phyloP scores from a whole-genome alignment of 345 rosid genomes.

The Leavenworthia alabamica region DNA sequence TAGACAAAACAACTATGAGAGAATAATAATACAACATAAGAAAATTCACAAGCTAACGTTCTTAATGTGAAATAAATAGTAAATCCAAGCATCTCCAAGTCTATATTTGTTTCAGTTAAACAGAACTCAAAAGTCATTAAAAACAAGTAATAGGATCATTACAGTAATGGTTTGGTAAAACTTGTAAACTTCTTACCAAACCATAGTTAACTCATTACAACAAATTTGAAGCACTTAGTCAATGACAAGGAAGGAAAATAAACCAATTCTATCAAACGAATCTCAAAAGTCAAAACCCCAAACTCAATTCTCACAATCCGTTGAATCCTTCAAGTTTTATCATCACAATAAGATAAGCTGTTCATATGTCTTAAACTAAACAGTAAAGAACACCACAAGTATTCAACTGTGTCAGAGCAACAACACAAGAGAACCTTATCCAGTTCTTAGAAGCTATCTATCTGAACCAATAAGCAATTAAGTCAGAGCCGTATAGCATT shows the following conservation, averaged over 20 bases:
- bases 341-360: neutral
- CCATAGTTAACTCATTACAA: neutral
- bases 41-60: slow-evolving; percentile 4
- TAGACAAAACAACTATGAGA: neutral
- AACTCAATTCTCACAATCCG: neutral
- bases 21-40: neutral
- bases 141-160: neutral
- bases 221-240: neutral
- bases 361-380: neutral
- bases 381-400: neutral
- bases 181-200: neutral
- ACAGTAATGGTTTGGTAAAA: neutral
- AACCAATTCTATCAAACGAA: neutral
- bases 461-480: neutral
- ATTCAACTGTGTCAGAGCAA: slow-evolving; percentile 3
- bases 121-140: neutral
- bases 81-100: neutral
- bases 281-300: neutral
- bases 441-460: neutral
- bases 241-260: neutral
- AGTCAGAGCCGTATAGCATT: neutral
- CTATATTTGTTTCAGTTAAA: neutral
- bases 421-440: slow-evolving; percentile 10
- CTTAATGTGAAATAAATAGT: neutral
- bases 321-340: neutral